A percentile compares a stretch with the other conserved stretches of the same genome.
phyloP scores from a whole-genome alignment of 1,284 basidiomycete species.

The Hemileccinum hortonii region DNA sequence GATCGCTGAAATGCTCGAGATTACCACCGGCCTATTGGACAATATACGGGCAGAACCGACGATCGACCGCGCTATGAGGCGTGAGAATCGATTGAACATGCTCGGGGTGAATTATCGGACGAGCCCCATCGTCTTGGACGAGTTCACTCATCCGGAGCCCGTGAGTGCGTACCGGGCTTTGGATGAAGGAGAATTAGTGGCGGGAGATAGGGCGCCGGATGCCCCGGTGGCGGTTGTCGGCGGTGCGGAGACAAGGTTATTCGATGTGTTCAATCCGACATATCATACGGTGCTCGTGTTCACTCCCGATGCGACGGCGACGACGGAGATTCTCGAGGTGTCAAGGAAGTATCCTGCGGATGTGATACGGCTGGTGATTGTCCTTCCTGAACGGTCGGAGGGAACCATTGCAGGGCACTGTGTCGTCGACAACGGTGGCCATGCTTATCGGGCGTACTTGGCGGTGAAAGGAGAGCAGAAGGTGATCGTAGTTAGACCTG shows the following conservation, averaged over 20 bases:
- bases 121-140: slow-evolving; percentile 33
- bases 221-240: slow-evolving; percentile 3
- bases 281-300: slow-evolving; percentile 28
- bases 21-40: slow-evolving; percentile 17
- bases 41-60: not conserved
- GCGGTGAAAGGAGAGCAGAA: slow-evolving; percentile 10
- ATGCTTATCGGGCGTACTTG: slow-evolving; percentile 25
- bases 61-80: not conserved
- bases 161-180: slow-evolving; percentile 14
- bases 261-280: slow-evolving; percentile 21
- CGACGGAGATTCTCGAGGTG: slow-evolving; percentile 7
- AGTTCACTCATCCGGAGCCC: not conserved
- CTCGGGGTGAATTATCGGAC: slow-evolving; percentile 37
- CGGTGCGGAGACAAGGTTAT: slow-evolving; percentile 15
- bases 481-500: slow-evolving; percentile 35
- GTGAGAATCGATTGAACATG: slow-evolving; percentile 23
- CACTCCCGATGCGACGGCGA: slow-evolving; percentile 1
- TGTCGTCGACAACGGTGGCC: slow-evolving; percentile 14
- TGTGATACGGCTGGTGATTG: slow-evolving; percentile 4
- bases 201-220: slow-evolving; percentile 22
- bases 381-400: slow-evolving; percentile 12
- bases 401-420: not conserved
- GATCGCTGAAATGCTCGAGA: slow-evolving; percentile 37
- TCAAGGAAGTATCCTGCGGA: slow-evolving; percentile 1
- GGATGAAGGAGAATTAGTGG: slow-evolving; percentile 11